Conservation (phyloP, 306 rosid genomes). For the Argentina anserina region DNA sequence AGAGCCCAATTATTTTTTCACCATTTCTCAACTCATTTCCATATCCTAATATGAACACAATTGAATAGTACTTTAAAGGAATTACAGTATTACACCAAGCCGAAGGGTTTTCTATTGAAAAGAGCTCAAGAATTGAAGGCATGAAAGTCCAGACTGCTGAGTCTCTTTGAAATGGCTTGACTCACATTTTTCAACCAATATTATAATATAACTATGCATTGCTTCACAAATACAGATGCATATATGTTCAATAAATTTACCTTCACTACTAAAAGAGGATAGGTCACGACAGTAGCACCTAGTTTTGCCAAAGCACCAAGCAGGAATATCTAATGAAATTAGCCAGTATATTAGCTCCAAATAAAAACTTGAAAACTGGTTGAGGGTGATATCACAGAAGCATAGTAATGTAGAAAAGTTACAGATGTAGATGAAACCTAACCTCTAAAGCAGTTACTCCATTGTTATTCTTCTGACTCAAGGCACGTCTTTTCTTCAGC, state of each 20-base stretch:
- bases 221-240: constrained; percentile 6
- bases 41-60: background rate
- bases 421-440: constrained; percentile 19
- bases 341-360: constrained; percentile 31
- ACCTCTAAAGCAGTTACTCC: constrained; percentile 84
- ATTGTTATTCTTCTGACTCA: constrained; percentile 33
- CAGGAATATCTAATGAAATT: constrained; percentile 60
- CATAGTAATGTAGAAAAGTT: background rate
- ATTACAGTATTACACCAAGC: background rate
- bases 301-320: constrained; percentile 95
- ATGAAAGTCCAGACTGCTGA: background rate
- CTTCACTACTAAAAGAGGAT: constrained; percentile 95
- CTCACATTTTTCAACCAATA: background rate
- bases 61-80: background rate
- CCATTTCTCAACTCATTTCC: background rate
- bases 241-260: constrained; percentile 35
- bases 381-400: constrained; percentile 1
- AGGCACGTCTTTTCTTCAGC: constrained; percentile 57
- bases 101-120: background rate
- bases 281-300: constrained; percentile 90
- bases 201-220: background rate
- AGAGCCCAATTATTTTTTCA: background rate
- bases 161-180: background rate
- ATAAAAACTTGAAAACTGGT: background rate
- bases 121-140: background rate